A percentile compares a stretch with the other conserved stretches of the same genome.
Conservation (phyloP, 148 eudicot species). For the Beta vulgaris region DNA sequence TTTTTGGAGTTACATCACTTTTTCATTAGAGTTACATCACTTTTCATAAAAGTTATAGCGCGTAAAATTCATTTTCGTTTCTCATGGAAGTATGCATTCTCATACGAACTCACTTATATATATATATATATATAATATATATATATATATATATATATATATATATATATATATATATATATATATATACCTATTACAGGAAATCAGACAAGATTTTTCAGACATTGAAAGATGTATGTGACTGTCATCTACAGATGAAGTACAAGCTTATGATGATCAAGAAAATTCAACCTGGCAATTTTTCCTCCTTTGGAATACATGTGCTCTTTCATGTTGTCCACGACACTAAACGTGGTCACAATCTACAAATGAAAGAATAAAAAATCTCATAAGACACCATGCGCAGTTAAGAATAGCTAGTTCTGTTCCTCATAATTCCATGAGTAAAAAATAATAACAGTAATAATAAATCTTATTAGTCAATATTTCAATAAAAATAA, state of each 20-base stretch:
- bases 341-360: conserved; percentile 89
- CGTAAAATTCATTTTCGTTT: too few species aligned
- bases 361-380: conserved; percentile 46
- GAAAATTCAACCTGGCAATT: conserved; percentile 52
- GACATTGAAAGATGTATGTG: background rate
- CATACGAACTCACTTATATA: too few species aligned
- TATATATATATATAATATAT: too few species aligned
- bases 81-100: too few species aligned
- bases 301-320: conserved; percentile 58
- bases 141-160: too few species aligned
- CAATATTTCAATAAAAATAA: background rate
- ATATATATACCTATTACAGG: background rate
- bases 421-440: background rate
- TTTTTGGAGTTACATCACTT: too few species aligned
- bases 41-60: too few species aligned
- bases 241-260: background rate
- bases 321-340: conserved; percentile 95
- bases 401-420: background rate
- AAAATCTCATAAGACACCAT: background rate
- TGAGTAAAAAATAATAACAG: too few species aligned
- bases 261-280: background rate
- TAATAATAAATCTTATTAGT: too few species aligned
- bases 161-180: too few species aligned
- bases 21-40: too few species aligned
- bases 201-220: background rate